phyloP scores from a whole-genome alignment of 768 basidiomycete species.

The Tulasnella sp. region DNA sequence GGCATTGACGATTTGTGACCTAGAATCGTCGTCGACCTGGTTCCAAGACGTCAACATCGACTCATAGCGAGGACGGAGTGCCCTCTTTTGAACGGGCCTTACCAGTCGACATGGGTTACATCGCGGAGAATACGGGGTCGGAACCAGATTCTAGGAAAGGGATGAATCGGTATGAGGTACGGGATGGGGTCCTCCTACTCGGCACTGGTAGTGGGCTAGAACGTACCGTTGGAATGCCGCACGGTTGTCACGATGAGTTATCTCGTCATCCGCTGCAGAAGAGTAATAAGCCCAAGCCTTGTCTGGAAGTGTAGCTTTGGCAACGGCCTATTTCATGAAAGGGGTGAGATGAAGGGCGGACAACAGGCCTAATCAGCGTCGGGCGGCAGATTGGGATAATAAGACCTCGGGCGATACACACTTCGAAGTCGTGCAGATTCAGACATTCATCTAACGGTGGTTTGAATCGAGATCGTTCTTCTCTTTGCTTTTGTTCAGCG shows the following conservation, averaged over 20 bases:
- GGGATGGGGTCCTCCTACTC: constrained; percentile 32
- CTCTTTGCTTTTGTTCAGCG: constrained; percentile 66
- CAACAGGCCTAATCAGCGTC: constrained; percentile 32
- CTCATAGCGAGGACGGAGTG: background rate
- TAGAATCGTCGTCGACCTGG: constrained; percentile 64
- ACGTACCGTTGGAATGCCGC: constrained; percentile 80
- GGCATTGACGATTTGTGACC: constrained; percentile 74
- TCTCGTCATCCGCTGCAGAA: constrained; percentile 95
- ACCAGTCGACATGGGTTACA: constrained; percentile 78
- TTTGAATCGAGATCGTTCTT: constrained; percentile 56
- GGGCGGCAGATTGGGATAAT: constrained; percentile 9
- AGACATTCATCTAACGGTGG: constrained; percentile 76
- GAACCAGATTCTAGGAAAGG: constrained; percentile 67
- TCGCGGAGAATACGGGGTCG: constrained; percentile 81
- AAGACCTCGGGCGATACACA: constrained; percentile 37
- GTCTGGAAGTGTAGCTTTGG: constrained; percentile 71
- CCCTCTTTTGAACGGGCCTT: background rate
- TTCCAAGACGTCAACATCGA: background rate
- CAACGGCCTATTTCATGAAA: constrained; percentile 60
- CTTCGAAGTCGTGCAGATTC: constrained; percentile 94
- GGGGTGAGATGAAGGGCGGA: constrained; percentile 11
- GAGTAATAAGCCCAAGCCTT: constrained; percentile 97
- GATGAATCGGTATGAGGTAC: constrained; percentile 8
- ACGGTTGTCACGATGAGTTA: constrained; percentile 84
- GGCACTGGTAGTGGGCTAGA: background rate